Conservation (phyloP, 1,139 yeast genomes). For the Candida sojae region DNA sequence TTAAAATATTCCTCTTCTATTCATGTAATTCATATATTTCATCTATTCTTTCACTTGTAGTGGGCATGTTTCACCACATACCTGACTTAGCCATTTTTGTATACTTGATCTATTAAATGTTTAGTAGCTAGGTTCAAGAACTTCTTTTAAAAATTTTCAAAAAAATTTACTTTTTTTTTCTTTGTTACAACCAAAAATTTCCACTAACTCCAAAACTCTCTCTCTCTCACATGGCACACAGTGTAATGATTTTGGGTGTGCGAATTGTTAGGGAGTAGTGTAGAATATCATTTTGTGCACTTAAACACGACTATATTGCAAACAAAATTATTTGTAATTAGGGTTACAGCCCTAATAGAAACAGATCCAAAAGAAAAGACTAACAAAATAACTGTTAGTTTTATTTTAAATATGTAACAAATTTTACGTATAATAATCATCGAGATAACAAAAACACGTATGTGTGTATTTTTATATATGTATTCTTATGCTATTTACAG, state of each 20-base stretch:
- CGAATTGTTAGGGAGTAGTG: too few relatives aligned
- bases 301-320: neutral
- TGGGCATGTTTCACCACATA: slow-evolving; percentile 34
- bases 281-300: neutral
- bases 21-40: neutral
- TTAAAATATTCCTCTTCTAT: neutral
- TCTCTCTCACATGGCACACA: neutral
- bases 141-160: slow-evolving; percentile 9
- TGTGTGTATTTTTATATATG: neutral
- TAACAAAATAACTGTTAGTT: too few relatives aligned
- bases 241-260: too few relatives aligned
- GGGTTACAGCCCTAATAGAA: slow-evolving; percentile 6
- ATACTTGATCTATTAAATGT: slow-evolving; percentile 14
- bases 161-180: slow-evolving; percentile 5
- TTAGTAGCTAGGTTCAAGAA: neutral
- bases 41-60: neutral
- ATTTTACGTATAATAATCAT: too few relatives aligned
- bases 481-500: slow-evolving; percentile 9
- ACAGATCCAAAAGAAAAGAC: too few relatives aligned
- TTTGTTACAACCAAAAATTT: neutral
- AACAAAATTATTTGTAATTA: neutral
- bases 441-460: neutral
- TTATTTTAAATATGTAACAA: too few relatives aligned
- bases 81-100: slow-evolving; percentile 62
- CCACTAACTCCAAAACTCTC: neutral